A percentile compares a stretch with the other conserved stretches of the same genome.
phyloP scores from a whole-genome alignment of 345 rosid genomes.

The Euphorbia peplus region DNA sequence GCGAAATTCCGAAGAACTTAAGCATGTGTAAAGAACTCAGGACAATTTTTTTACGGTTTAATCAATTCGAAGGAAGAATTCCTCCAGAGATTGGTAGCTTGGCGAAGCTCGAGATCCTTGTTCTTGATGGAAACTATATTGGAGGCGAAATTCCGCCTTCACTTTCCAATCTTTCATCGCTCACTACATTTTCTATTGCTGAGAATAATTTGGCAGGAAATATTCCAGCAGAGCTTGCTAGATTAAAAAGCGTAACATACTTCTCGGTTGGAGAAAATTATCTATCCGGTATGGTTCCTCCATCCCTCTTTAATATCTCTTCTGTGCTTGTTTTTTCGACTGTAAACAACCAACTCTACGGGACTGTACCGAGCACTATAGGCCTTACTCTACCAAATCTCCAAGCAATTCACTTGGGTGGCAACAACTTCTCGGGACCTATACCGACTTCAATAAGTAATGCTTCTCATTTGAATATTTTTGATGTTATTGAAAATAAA shows the following conservation, averaged over 20 bases:
- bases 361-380: conserved; percentile 10
- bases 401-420: background rate
- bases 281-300: conserved; percentile 23
- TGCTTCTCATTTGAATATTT: background rate
- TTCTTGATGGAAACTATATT: conserved; percentile 13
- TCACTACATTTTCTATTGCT: background rate
- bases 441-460: conserved; percentile 12
- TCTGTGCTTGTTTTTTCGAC: background rate
- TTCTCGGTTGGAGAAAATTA: background rate
- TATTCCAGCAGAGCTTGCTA: conserved; percentile 19
- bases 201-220: conserved; percentile 7
- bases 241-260: background rate
- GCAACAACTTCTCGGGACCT: conserved; percentile 24
- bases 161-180: conserved; percentile 18
- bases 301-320: conserved; percentile 25
- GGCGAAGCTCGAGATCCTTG: conserved; percentile 15
- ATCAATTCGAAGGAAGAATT: conserved; percentile 13
- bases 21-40: conserved; percentile 4
- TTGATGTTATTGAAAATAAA: background rate
- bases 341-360: conserved; percentile 11
- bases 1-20: conserved; percentile 13
- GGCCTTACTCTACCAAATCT: conserved; percentile 19
- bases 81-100: conserved; percentile 15
- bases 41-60: background rate
- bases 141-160: conserved; percentile 20